Evolutionary conservation across 2,329 filamentous ascomycete genomes (phyloP).

Genomic region (Talaromyces sp.): DNA sequence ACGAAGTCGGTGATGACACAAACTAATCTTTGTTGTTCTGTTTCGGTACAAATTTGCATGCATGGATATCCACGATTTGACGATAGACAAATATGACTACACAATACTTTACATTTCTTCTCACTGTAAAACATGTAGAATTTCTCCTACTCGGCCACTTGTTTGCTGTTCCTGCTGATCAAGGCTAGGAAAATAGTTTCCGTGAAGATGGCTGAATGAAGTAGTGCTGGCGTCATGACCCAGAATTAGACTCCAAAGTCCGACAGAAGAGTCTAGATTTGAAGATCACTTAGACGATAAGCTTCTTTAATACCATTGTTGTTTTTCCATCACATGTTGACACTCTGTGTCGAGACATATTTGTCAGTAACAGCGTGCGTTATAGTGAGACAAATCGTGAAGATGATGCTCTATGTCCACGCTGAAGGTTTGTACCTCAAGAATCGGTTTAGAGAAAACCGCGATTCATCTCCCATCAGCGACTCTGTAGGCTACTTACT

Average conservation of each 20-base stretch:
- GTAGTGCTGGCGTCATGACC: background rate
- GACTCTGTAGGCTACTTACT: background rate
- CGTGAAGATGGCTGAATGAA: too few species aligned
- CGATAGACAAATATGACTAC: conserved; percentile 6
- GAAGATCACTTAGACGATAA: background rate
- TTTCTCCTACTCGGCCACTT: background rate
- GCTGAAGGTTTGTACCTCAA: background rate
- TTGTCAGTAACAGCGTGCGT: too few species aligned
- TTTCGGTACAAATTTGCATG: conserved; percentile 17
- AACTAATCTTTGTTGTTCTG: background rate
- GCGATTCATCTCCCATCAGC: background rate
- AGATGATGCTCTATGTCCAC: background rate
- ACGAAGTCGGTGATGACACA: conserved; percentile 3
- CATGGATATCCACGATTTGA: conserved; percentile 19
- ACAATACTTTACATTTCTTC: too few species aligned
- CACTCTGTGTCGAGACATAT: background rate
- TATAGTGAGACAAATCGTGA: background rate
- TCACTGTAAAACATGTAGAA: background rate
- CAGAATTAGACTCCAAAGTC: background rate
- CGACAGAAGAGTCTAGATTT: background rate
- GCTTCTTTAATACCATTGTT: too few species aligned
- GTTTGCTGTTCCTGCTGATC: background rate
- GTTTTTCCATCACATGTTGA: too few species aligned
- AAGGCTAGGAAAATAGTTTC: background rate
- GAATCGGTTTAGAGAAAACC: too few species aligned